Evolutionary conservation across 805 yeast genomes (phyloP).

Genomic region (Wickerhamomyces hampshirensis): DNA sequence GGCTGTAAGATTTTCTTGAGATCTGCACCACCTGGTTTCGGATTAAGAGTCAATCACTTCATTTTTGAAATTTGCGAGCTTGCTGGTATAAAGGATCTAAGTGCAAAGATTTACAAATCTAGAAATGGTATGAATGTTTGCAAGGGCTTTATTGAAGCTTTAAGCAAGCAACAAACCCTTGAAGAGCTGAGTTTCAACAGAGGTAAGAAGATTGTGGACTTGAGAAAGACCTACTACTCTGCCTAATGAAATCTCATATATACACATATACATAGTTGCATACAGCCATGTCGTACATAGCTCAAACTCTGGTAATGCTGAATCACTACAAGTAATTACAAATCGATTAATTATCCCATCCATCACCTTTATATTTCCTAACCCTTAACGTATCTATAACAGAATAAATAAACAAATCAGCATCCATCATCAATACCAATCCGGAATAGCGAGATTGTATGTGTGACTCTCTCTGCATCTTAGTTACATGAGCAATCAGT

Average conservation of each 20-base stretch:
- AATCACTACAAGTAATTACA: not conserved
- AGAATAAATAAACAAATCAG: not conserved
- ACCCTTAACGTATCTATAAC: not conserved
- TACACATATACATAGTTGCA: slow-evolving; percentile 1
- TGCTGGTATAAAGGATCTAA: slow-evolving; percentile 90
- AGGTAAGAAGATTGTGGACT: slow-evolving; percentile 93
- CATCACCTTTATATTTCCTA: not conserved
- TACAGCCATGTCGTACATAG: too few relatives aligned
- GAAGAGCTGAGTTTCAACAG: slow-evolving; percentile 87
- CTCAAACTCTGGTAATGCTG: too few relatives aligned
- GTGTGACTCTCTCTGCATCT: too few relatives aligned
- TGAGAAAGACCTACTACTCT: slow-evolving; percentile 83
- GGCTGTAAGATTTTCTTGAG: slow-evolving; percentile 79
- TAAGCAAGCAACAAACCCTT: slow-evolving; percentile 71
- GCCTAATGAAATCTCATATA: slow-evolving; percentile 27
- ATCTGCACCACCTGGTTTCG: slow-evolving; percentile 90
- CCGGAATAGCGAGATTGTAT: not conserved
- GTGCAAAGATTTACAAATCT: slow-evolving; percentile 87
- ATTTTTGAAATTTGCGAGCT: slow-evolving; percentile 88
- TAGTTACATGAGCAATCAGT: slow-evolving; percentile 23
- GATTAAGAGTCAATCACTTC: slow-evolving; percentile 85
- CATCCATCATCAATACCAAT: not conserved
- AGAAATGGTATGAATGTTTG: slow-evolving; percentile 94
- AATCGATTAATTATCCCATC: not conserved
- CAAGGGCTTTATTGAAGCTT: slow-evolving; percentile 83